Conservation (phyloP, 768 basidiomycete species). For the Phlegmacium glaucopus region DNA sequence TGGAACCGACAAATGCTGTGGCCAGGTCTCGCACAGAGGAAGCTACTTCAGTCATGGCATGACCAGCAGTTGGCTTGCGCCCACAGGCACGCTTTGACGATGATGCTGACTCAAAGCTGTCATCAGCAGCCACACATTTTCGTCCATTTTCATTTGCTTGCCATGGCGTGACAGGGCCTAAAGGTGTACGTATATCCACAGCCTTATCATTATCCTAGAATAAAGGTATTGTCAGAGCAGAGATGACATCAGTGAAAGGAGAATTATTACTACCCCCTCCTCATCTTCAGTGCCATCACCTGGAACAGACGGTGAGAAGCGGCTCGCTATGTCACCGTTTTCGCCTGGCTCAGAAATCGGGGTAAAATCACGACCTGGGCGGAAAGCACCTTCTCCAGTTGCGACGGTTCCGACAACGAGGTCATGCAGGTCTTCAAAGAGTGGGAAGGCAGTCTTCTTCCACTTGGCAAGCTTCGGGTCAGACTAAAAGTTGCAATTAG, state of each 20-base stretch:
- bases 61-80: constrained; percentile 5
- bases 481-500: constrained; percentile 2
- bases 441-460: constrained; percentile 18
- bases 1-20: constrained; percentile 7
- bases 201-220: neutral
- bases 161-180: neutral
- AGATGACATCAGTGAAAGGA: neutral
- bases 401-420: constrained; percentile 12
- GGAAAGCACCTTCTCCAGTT: constrained; percentile 4
- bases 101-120: neutral
- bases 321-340: neutral
- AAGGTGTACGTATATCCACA: neutral
- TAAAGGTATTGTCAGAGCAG: neutral
- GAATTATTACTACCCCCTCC: neutral
- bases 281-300: neutral
- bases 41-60: constrained; percentile 11
- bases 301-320: neutral
- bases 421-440: constrained; percentile 11
- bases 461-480: constrained; percentile 16
- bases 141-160: neutral
- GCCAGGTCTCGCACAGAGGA: constrained; percentile 16
- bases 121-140: neutral
- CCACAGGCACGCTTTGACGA: neutral
- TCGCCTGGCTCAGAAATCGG: neutral
- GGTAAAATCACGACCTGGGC: constrained; percentile 7